These are phyloP conservation scores for Aspergillus coremiiformis DNA, from an alignment of 495 filamentous ascomycete genomes.

Conservation along the genomic window DNA sequence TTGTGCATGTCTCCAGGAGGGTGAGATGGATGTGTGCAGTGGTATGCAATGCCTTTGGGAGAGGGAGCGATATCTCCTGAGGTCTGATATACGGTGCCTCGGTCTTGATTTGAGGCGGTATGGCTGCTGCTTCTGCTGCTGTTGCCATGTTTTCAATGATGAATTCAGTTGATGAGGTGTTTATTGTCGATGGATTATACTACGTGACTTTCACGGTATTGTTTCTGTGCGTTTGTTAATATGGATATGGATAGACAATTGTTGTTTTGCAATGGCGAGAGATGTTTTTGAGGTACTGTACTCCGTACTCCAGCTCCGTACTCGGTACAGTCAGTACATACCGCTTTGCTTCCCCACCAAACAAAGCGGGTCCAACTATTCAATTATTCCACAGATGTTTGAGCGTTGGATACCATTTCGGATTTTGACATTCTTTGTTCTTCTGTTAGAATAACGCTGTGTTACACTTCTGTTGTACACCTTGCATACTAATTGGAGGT, in stretches of 20 bases:
- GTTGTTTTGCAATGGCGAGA: no score
- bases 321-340: no score
- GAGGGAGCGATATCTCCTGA: slow-evolving; percentile 65
- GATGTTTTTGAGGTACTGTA: not conserved
- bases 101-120: not conserved
- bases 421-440: not conserved
- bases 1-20: slow-evolving; percentile 54
- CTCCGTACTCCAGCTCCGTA: no score
- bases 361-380: slow-evolving; percentile 12
- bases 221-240: not conserved
- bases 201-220: not conserved
- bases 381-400: not conserved
- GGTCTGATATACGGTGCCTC: slow-evolving; percentile 32
- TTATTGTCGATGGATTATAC: not conserved
- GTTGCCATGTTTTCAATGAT: slow-evolving; percentile 1
- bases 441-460: not conserved
- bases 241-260: not conserved
- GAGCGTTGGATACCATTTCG: not conserved
- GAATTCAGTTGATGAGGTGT: slow-evolving; percentile 6
- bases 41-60: slow-evolving; percentile 69
- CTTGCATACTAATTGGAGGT: not conserved
- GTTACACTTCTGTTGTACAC: not conserved
- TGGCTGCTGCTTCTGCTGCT: slow-evolving; percentile 1
- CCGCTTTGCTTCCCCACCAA: slow-evolving; percentile 16
- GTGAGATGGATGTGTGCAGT: slow-evolving; percentile 74